These are phyloP conservation scores for Phytopythium kandeliae DNA, from an alignment of 352 stramenopile genomes.

Conservation along the genomic window DNA sequence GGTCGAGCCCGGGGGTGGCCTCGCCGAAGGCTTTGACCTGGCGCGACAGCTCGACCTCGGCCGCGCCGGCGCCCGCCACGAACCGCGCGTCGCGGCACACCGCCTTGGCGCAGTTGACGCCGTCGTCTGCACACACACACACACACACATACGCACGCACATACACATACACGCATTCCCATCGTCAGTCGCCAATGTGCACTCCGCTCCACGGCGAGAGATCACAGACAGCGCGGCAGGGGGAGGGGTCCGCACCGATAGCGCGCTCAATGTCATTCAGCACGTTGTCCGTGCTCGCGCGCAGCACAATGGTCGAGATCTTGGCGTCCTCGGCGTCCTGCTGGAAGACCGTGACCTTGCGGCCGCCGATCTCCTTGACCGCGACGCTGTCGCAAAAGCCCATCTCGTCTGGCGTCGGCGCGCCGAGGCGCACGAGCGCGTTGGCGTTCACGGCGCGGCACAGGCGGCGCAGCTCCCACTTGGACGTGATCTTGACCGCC, in stretches of 20 bases:
- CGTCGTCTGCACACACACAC: slow-evolving; percentile 84
- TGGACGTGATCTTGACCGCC: slow-evolving; percentile 96
- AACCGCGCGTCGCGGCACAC: slow-evolving; percentile 93
- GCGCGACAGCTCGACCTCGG: slow-evolving; percentile 95
- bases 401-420: slow-evolving; percentile 98
- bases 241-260: slow-evolving; percentile 86
- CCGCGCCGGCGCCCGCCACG: slow-evolving; percentile 93
- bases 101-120: slow-evolving; percentile 95
- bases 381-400: slow-evolving; percentile 91
- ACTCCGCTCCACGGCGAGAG: no score
- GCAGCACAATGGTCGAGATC: slow-evolving; percentile 95
- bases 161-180: no score
- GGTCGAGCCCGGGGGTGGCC: slow-evolving; percentile 95
- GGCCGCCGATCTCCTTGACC: slow-evolving; percentile 95
- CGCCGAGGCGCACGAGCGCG: slow-evolving; percentile 95
- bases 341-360: slow-evolving; percentile 95
- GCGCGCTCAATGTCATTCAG: slow-evolving; percentile 98
- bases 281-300: slow-evolving; percentile 93
- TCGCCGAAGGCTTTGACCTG: slow-evolving; percentile 94
- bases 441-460: slow-evolving; percentile 96
- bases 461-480: slow-evolving; percentile 98
- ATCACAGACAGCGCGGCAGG: no score
- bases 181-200: no score
- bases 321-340: slow-evolving; percentile 93
- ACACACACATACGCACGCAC: no score